phyloP scores from a whole-genome alignment of 2,329 filamentous ascomycete genomes.

The Sodiomyces alkalinus region DNA sequence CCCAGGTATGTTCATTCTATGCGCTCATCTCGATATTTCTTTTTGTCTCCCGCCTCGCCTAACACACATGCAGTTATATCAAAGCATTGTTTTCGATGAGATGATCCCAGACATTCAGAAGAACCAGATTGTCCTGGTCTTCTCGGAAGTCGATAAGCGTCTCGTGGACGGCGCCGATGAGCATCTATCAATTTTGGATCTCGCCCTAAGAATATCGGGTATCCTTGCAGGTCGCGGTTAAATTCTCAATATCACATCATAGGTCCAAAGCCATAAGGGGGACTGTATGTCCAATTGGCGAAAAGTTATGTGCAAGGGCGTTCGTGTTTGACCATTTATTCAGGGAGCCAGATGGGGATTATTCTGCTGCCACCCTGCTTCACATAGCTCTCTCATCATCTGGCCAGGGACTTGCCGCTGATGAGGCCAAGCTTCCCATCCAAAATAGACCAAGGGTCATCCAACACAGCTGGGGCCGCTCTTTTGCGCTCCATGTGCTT shows the following conservation, averaged over 20 bases:
- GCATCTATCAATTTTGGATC: constrained; percentile 77
- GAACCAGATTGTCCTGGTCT: constrained; percentile 74
- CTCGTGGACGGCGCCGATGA: constrained; percentile 91
- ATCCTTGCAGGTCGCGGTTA: constrained; percentile 37
- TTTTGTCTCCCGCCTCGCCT: too few species aligned
- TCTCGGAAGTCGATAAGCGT: constrained; percentile 90
- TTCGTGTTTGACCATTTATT: too few species aligned
- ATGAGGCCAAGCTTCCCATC: constrained; percentile 40
- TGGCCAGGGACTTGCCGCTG: too few species aligned
- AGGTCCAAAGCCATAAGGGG: too few species aligned
- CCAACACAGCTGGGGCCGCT: constrained; percentile 10
- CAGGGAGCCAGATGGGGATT: too few species aligned
- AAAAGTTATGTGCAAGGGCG: too few species aligned
- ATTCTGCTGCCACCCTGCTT: too few species aligned
- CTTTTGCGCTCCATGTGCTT: constrained; percentile 7
- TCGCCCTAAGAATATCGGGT: constrained; percentile 66
- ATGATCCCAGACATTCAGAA: constrained; percentile 73
- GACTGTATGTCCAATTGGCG: too few species aligned
- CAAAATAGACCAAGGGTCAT: constrained; percentile 34
- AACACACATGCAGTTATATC: constrained; percentile 49
- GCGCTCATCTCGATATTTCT: not conserved
- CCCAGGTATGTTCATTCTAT: constrained; percentile 42
- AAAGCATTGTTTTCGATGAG: constrained; percentile 71
- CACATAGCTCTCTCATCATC: too few species aligned
- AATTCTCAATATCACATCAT: too few species aligned